Evolutionary conservation across 768 basidiomycete genomes (phyloP).

Genomic region (Termitomyces sp.): DNA sequence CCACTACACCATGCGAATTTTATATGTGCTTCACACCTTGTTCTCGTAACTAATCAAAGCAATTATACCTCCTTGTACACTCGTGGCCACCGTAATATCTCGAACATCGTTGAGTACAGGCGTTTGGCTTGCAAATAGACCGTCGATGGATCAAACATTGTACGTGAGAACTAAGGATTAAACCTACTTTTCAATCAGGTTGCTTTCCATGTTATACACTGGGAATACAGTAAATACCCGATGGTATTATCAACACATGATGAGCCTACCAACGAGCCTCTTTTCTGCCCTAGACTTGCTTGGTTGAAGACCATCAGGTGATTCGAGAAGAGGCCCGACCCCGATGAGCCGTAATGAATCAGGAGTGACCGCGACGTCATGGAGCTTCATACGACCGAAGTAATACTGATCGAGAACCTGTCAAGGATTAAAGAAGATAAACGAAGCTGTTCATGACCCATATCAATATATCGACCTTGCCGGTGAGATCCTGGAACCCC

Average conservation of each 20-base stretch:
- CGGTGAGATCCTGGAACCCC: slow-evolving; percentile 49
- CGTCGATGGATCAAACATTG: slow-evolving; percentile 2
- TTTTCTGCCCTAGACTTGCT: slow-evolving; percentile 72
- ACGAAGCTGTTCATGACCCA: neutral
- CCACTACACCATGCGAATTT: neutral
- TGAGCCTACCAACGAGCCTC: slow-evolving; percentile 61
- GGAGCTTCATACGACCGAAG: slow-evolving; percentile 61
- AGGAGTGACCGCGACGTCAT: slow-evolving; percentile 70
- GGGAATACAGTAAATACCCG: neutral
- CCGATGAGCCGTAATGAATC: slow-evolving; percentile 64
- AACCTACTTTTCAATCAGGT: slow-evolving; percentile 65
- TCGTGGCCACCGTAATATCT: slow-evolving; percentile 63
- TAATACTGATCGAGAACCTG: slow-evolving; percentile 57
- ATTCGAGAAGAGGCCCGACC: slow-evolving; percentile 66
- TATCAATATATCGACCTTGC: slow-evolving; percentile 40
- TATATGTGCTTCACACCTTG: slow-evolving; percentile 41
- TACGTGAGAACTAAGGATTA: neutral
- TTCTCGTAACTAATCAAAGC: slow-evolving; percentile 76
- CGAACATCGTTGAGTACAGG: slow-evolving; percentile 74
- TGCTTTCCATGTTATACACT: slow-evolving; percentile 71
- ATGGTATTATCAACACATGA: neutral
- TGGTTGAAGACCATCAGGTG: slow-evolving; percentile 61
- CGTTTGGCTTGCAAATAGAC: slow-evolving; percentile 48
- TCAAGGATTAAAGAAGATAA: neutral
- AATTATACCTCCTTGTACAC: slow-evolving; percentile 45